Evolutionary conservation across 139 green algal genomes (phyloP), one percentile per base, ranked within the genome.

Genomic region (Zygnema cylindricum): DNA sequence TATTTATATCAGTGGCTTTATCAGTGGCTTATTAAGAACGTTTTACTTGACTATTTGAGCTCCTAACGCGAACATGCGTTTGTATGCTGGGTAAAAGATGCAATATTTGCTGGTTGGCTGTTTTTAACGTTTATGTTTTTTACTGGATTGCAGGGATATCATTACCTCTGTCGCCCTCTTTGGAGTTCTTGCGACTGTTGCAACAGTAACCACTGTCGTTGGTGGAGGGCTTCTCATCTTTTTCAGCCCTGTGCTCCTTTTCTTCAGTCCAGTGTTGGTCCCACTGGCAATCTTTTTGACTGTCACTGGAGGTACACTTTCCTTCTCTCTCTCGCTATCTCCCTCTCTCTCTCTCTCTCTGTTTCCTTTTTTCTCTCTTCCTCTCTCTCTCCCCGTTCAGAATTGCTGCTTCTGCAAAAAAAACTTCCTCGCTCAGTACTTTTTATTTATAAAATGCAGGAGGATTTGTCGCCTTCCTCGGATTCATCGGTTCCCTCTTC

Each of bases 101-200:
- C n/a, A n/a, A n/a, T n/a, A n/a, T n/a, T n/a, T n/a, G n/a, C n/a
- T n/a, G n/a, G n/a, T n/a, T n/a, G n/a, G n/a, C n/a, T n/a, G n/a
- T n/a, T n/a, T n/a, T n/a, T n/a, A n/a, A n/a, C n/a, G n/a, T n/a
- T n/a, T n/a, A n/a, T n/a, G n/a, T n/a, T n/a, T n/a, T n/a, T n/a
- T n/a, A n/a, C n/a, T n/a, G n/a, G n/a, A n/a, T n/a, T n/a, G n/a
- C 76, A 83, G 76, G 76, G 76, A 83, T 1, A 83, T 83, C 2
- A 33, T 36, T 33, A 69, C 69, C n/a, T 69, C 76, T 32, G 1
- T 83, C 0, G 76, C 32, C 32, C 41, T 49, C n/a, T 33, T 83
- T 36, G 76, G 76, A 54, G 69, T 36, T 41, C 41, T 54, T 33
- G 76, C n/a, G 2, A 83, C 76, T 33, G 49, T 83, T 30, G 76